Conservation (phyloP, 345 rosid genomes). For the Linum usitatissimum region DNA sequence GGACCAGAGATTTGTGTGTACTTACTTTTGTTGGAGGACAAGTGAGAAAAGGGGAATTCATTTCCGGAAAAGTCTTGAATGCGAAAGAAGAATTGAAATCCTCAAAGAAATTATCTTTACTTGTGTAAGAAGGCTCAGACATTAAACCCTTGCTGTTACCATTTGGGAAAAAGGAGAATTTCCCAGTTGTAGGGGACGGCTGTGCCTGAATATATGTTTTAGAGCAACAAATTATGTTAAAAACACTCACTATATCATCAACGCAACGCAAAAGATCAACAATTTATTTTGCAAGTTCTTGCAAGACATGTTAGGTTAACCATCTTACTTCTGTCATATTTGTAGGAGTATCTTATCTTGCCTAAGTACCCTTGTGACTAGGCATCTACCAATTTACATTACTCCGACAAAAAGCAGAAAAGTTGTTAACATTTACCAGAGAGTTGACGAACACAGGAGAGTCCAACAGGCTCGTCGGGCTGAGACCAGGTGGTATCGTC, state of each 20-base stretch:
- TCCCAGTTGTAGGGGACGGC: slow-evolving; percentile 33
- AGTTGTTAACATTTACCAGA: slow-evolving; percentile 13
- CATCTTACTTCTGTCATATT: too few species aligned
- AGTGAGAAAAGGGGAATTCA: slow-evolving; percentile 40
- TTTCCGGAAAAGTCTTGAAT: slow-evolving; percentile 54
- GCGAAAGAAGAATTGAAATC: slow-evolving; percentile 56
- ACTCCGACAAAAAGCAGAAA: neutral
- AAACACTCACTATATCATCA: neutral
- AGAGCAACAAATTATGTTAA: neutral
- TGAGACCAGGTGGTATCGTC: slow-evolving; percentile 28
- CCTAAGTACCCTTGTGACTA: slow-evolving; percentile 1
- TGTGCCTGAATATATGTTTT: slow-evolving; percentile 47
- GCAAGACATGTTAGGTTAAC: too few species aligned
- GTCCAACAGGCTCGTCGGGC: slow-evolving; percentile 24
- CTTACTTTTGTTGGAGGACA: slow-evolving; percentile 39
- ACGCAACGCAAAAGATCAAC: too few species aligned
- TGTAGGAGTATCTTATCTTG: too few species aligned
- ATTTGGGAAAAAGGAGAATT: slow-evolving; percentile 38
- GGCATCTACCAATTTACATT: neutral
- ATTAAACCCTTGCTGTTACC: slow-evolving; percentile 22
- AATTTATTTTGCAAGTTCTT: too few species aligned
- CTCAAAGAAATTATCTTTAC: slow-evolving; percentile 50
- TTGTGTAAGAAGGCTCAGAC: slow-evolving; percentile 34
- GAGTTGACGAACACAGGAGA: slow-evolving; percentile 27
- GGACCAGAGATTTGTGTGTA: neutral